A percentile compares a stretch with the other conserved stretches of the same genome.
These are phyloP conservation scores for Cucurbita pepo DNA, from an alignment of 306 rosid species.

Conservation along the genomic window DNA sequence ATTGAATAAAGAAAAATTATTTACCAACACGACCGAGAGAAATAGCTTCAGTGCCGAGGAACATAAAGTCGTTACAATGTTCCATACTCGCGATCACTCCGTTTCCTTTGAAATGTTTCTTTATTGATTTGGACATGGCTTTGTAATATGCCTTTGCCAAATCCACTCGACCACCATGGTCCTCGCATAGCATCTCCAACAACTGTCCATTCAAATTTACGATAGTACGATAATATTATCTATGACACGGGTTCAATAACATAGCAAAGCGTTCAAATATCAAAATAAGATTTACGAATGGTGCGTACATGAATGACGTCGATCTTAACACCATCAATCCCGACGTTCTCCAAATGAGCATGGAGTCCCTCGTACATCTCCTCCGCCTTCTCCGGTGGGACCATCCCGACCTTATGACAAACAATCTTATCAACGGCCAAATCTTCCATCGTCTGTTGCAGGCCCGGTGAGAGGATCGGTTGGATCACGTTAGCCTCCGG, in stretches of 20 bases:
- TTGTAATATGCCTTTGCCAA: slow-evolving; percentile 77
- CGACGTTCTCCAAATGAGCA: slow-evolving; percentile 41
- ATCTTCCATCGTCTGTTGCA: slow-evolving; percentile 66
- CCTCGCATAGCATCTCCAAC: slow-evolving; percentile 79
- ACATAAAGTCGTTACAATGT: slow-evolving; percentile 93
- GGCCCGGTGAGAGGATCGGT: slow-evolving; percentile 42
- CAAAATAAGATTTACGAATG: too few species aligned
- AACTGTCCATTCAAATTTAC: slow-evolving; percentile 19
- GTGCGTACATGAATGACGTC: slow-evolving; percentile 81
- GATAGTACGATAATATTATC: too few species aligned
- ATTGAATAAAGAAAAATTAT: not conserved
- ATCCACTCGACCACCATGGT: slow-evolving; percentile 80
- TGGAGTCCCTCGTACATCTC: slow-evolving; percentile 78
- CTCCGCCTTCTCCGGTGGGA: slow-evolving; percentile 48
- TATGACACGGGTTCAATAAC: too few species aligned
- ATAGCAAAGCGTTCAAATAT: too few species aligned
- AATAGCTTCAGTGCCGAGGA: slow-evolving; percentile 85
- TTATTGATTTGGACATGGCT: slow-evolving; percentile 67
- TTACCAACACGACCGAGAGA: slow-evolving; percentile 91
- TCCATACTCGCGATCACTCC: slow-evolving; percentile 99
- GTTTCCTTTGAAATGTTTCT: slow-evolving; percentile 71
- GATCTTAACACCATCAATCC: slow-evolving; percentile 86
- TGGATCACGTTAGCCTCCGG: slow-evolving; percentile 33
- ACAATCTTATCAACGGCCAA: slow-evolving; percentile 84
- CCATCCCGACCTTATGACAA: slow-evolving; percentile 47